Percentiles rank a stretch among this genome's conserved stretches.
These are phyloP conservation scores for Aspergillus sp. DNA, from an alignment of 2,329 filamentous ascomycete species.

Conservation along the genomic window DNA sequence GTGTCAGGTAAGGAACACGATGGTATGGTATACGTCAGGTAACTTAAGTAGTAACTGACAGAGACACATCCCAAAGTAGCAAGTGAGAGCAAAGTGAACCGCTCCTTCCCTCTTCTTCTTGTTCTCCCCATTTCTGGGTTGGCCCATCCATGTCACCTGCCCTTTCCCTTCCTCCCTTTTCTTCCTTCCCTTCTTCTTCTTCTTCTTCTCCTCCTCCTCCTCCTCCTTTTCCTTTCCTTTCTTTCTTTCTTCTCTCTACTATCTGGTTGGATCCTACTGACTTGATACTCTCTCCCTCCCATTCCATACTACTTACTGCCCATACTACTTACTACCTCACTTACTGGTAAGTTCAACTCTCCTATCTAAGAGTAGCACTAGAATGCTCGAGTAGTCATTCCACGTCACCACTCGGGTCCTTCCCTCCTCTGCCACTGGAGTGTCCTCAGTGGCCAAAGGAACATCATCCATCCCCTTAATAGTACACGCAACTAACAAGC, in stretches of 20 bases:
- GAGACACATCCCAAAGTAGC: too few species aligned
- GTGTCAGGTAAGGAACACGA: background rate
- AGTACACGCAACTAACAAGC: background rate
- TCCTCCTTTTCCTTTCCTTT: conserved; percentile 1
- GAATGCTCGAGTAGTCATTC: background rate
- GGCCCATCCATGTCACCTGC: conserved; percentile 36
- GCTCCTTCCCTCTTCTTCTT: background rate
- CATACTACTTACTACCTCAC: background rate
- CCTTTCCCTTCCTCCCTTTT: conserved; percentile 11
- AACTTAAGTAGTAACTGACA: background rate
- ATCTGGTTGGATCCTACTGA: background rate
- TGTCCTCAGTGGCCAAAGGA: background rate
- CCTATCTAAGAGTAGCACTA: background rate
- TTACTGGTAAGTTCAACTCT: conserved; percentile 14
- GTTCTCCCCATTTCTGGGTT: conserved; percentile 6
- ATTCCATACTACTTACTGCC: conserved; percentile 12
- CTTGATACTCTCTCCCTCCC: conserved; percentile 10
- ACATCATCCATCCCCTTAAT: background rate
- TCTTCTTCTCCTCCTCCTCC: conserved; percentile 8
- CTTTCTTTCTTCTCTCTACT: conserved; percentile 9
- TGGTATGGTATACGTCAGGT: conserved; percentile 1
- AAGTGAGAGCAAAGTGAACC: background rate
- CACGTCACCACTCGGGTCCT: background rate
- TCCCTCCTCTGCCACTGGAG: background rate
- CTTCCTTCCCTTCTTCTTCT: conserved; percentile 13